Percentiles rank a stretch among this genome's conserved stretches.
Evolutionary conservation across 305 asterid species (phyloP).

Genomic region (Solanum hybrid): DNA sequence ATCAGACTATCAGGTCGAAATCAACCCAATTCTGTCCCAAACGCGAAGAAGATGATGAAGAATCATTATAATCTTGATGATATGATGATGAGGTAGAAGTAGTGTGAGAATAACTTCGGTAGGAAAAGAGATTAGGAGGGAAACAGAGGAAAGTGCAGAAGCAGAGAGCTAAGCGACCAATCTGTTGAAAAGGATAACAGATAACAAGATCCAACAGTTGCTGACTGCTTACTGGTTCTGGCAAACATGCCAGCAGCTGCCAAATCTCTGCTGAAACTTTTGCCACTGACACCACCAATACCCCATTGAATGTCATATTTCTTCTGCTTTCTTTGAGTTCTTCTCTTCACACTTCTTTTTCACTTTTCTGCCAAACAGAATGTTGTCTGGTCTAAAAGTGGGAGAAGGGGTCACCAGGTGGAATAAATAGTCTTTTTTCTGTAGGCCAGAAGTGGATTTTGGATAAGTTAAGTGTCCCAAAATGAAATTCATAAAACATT

Average conservation of each 20-base stretch:
- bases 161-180: slow-evolving; percentile 26
- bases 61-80: background rate
- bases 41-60: background rate
- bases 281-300: slow-evolving; percentile 28
- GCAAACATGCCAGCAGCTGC: slow-evolving; percentile 39
- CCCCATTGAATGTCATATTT: slow-evolving; percentile 36
- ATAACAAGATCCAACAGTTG: slow-evolving; percentile 34
- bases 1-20: background rate
- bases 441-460: background rate
- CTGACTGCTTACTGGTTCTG: slow-evolving; percentile 29
- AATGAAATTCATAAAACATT: background rate
- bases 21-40: background rate
- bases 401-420: background rate
- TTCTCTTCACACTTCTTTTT: background rate
- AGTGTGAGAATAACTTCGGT: slow-evolving; percentile 3
- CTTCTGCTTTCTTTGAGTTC: background rate
- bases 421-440: background rate
- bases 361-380: background rate
- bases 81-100: background rate
- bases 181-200: slow-evolving; percentile 37
- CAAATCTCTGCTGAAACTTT: slow-evolving; percentile 29
- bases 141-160: slow-evolving; percentile 36
- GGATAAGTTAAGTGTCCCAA: background rate
- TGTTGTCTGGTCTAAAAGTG: background rate
- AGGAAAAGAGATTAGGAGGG: slow-evolving; percentile 12